These are phyloP conservation scores for Diutina scorzettiae DNA, from an alignment of 1,139 yeast genomes.

Conservation along the genomic window DNA sequence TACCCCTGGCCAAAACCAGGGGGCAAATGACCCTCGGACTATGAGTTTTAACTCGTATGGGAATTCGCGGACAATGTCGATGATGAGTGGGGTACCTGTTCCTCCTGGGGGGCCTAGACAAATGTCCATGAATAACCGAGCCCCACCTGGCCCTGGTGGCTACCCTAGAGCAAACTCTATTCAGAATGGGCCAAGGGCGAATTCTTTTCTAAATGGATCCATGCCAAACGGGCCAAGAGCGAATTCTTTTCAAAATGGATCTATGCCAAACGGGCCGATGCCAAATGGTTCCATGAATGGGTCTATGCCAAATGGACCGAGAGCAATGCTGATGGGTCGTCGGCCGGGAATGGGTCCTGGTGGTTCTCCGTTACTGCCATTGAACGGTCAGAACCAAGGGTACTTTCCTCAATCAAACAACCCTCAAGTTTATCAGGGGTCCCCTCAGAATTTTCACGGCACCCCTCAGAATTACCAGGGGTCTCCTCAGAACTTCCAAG, in stretches of 20 bases:
- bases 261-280: background rate
- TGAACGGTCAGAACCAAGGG: background rate
- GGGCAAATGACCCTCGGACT: conserved; percentile 33
- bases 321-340: conserved; percentile 2
- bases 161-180: background rate
- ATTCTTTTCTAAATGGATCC: background rate
- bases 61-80: conserved; percentile 2
- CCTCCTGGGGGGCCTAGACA: conserved; percentile 11
- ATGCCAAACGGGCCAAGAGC: conserved; percentile 2
- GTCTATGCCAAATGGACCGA: conserved; percentile 1
- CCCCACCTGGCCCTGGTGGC: background rate
- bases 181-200: background rate
- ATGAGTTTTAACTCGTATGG: conserved; percentile 34
- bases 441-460: too few species aligned
- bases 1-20: conserved; percentile 22
- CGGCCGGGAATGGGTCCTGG: background rate
- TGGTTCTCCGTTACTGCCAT: too few species aligned
- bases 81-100: conserved; percentile 10
- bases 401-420: too few species aligned
- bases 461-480: too few species aligned
- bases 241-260: background rate
- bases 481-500: too few species aligned
- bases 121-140: conserved; percentile 13
- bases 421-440: too few species aligned
- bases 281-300: background rate